A percentile compares a stretch with the other conserved stretches of the same genome.
These are phyloP conservation scores for Thielaviopsis populi DNA, from an alignment of 2,329 filamentous ascomycete genomes.

Conservation along the genomic window DNA sequence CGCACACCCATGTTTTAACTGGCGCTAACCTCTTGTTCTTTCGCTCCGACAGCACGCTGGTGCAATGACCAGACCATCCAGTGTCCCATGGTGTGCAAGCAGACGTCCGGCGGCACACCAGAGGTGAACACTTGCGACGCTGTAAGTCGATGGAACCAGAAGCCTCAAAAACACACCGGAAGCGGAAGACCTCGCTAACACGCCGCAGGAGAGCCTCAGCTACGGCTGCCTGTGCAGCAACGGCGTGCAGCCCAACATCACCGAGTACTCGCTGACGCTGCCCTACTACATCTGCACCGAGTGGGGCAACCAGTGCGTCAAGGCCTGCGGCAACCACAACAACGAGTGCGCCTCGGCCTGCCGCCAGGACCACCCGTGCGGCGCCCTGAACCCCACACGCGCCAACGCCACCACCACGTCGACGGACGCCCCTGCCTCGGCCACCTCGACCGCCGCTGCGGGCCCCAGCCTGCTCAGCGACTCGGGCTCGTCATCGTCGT, in stretches of 20 bases:
- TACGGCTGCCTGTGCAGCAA: constrained; percentile 60
- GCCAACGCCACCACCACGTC: constrained; percentile 38
- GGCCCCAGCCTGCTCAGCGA: constrained; percentile 12
- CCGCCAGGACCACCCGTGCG: constrained; percentile 54
- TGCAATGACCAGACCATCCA: constrained; percentile 46
- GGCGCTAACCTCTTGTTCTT: neutral
- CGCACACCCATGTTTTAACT: no score
- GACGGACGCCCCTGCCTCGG: constrained; percentile 26
- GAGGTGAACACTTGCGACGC: constrained; percentile 52
- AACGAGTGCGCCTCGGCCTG: constrained; percentile 46
- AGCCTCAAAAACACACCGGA: no score
- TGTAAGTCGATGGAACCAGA: constrained; percentile 28
- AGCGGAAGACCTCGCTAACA: no score
- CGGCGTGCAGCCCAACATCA: constrained; percentile 51
- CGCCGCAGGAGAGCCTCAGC: constrained; percentile 37
- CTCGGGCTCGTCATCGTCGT: constrained; percentile 15
- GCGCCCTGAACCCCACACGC: constrained; percentile 47
- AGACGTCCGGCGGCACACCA: constrained; percentile 37
- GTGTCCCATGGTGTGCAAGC: constrained; percentile 60
- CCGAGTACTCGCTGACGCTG: constrained; percentile 63
- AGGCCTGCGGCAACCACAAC: constrained; percentile 37
- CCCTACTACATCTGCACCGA: constrained; percentile 63
- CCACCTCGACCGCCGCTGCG: constrained; percentile 13
- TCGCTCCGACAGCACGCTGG: constrained; percentile 42
- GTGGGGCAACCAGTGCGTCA: constrained; percentile 55